Percentiles rank a stretch among this genome's conserved stretches.
These are phyloP conservation scores for Trichosporon sp. DNA, from an alignment of 1,284 basidiomycete genomes.

Conservation along the genomic window DNA sequence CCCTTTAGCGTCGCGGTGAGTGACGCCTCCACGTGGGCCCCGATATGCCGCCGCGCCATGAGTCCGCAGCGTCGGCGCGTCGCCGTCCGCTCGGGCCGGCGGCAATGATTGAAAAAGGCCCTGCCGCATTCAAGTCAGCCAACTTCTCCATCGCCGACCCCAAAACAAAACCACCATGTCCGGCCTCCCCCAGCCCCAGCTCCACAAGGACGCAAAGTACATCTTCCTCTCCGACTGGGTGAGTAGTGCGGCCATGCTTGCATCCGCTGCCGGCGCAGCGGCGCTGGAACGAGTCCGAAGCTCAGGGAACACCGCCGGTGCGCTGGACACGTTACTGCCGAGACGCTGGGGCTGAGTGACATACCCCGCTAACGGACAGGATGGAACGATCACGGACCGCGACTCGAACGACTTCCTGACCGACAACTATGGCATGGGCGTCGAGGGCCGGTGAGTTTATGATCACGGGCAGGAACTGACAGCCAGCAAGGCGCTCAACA, in stretches of 20 bases:
- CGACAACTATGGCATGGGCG: constrained; percentile 56
- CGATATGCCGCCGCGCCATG: neutral
- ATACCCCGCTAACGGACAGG: constrained; percentile 52
- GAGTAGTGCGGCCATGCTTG: constrained; percentile 39
- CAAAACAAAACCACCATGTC: constrained; percentile 22
- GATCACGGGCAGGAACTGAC: neutral
- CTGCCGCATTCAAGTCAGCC: neutral
- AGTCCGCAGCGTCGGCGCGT: neutral
- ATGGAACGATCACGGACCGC: constrained; percentile 83
- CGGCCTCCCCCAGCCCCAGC: constrained; percentile 66
- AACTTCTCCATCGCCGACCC: neutral
- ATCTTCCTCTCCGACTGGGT: constrained; percentile 86
- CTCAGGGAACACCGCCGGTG: neutral
- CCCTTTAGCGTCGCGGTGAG: neutral
- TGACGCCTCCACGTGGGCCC: neutral
- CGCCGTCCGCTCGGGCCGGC: neutral
- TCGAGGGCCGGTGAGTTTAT: constrained; percentile 23
- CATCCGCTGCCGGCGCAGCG: neutral
- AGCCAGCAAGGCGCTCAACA: constrained; percentile 61
- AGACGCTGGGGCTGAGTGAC: neutral
- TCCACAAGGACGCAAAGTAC: constrained; percentile 74
- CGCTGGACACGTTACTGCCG: neutral
- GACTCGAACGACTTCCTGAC: constrained; percentile 75
- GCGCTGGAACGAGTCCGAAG: neutral
- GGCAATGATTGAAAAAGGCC: neutral